Percentiles rank a stretch among this genome's conserved stretches.
Conservation (phyloP, 1,284 basidiomycete genomes). For the Leccinum solheimii region DNA sequence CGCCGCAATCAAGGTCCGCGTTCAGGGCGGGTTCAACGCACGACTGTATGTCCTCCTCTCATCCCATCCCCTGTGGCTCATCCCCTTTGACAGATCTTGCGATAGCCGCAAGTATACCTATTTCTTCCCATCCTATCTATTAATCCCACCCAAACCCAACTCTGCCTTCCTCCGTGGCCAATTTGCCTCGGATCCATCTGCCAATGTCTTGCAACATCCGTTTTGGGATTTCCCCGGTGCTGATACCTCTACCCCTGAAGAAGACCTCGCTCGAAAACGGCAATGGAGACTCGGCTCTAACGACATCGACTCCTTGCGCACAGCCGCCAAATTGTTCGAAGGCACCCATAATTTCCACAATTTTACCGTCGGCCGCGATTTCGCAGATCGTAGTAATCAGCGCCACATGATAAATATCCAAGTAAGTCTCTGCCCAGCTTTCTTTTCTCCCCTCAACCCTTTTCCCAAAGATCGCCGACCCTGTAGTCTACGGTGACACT, state of each 20-base stretch:
- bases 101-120: constrained; percentile 98
- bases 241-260: constrained; percentile 43
- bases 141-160: constrained; percentile 87
- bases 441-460: background rate
- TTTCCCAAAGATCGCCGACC: constrained; percentile 63
- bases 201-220: constrained; percentile 33
- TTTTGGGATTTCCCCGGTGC: constrained; percentile 49
- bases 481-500: constrained; percentile 82
- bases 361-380: constrained; percentile 90
- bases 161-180: constrained; percentile 57
- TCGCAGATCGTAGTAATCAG: constrained; percentile 77
- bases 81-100: constrained; percentile 58
- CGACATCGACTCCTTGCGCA: constrained; percentile 58
- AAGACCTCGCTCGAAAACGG: constrained; percentile 63
- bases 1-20: constrained; percentile 51
- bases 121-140: constrained; percentile 91
- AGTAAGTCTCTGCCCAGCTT: constrained; percentile 42
- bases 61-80: constrained; percentile 7
- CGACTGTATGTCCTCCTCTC: constrained; percentile 58
- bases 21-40: constrained; percentile 92
- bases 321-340: constrained; percentile 63
- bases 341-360: constrained; percentile 97
- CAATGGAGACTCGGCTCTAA: constrained; percentile 63
- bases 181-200: constrained; percentile 18
- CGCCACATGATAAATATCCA: constrained; percentile 86